Evolutionary conservation across 371 early-diverging fungal species (phyloP), one percentile per base, ranked within the genome.

Genomic region (Gilbertella persicaria): DNA sequence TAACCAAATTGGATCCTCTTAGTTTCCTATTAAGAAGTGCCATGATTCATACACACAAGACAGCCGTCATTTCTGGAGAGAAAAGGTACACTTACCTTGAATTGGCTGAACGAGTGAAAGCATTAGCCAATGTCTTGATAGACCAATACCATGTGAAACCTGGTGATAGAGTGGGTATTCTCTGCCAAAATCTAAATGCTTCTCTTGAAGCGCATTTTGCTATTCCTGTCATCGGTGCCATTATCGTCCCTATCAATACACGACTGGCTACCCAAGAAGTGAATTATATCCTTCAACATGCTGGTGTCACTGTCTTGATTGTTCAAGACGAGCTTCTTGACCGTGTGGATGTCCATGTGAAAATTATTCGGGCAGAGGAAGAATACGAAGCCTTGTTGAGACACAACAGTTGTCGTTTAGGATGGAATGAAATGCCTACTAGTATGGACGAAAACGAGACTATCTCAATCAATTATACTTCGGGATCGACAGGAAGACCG

Each of bases 401-500:
- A 13, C 13, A 64, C 1, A 2, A 56, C 67, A 35, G 57, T 59
- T 28, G 39, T 20, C 0, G 50, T 60, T 8, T 69, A 12, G 16
- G 42, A 1, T 85, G 83, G 83, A 61, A 71, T 16, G 78, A 80
- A 6, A 55, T 85, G 29, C 78, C 78, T 9, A 69, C 75, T 17
- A 49, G 71, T 0, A 51, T 65, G 28, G 69, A 79, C 30, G 88
- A 88, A 59, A 69, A 73, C 26, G 82, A 75, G 0, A 50, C 64
- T 0, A 67, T 87, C 26, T 77, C 85, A 0, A 72, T 87, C 21
- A 83, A 82, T 46, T 84, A 83, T 45, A 86, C 85, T 0, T 82
- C 82, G 9, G 88, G 88, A 9, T 82, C 84, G 0, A 87, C 88
- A 0, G 86, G 86, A 9, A 69, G 73, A 13, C 88, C 86, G 12